Conservation (phyloP, 1,284 basidiomycete species). For the Ustilago esculenta region DNA sequence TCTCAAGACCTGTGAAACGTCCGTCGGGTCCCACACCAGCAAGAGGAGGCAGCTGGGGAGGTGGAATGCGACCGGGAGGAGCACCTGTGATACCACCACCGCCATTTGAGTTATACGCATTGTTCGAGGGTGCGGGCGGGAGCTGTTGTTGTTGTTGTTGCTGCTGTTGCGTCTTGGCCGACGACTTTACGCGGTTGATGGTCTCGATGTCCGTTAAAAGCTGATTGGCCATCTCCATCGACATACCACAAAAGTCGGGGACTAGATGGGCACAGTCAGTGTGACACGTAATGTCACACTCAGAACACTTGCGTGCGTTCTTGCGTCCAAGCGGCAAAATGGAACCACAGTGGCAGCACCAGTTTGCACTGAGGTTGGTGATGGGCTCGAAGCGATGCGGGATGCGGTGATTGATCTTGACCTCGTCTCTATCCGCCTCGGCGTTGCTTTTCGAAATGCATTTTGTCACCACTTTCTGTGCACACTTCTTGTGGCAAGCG, state of each 20-base stretch:
- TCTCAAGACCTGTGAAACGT: constrained; percentile 45
- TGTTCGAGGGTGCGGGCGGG: neutral
- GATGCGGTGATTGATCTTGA: constrained; percentile 99
- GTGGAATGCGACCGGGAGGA: constrained; percentile 28
- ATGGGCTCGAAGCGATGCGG: constrained; percentile 97
- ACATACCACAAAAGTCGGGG: constrained; percentile 99
- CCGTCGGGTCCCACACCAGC: constrained; percentile 15
- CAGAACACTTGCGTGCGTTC: constrained; percentile 92
- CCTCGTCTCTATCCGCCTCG: constrained; percentile 89
- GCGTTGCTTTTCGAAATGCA: constrained; percentile 97
- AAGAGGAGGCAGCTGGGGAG: constrained; percentile 27
- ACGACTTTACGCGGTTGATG: constrained; percentile 70
- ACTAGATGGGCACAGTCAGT: constrained; percentile 97
- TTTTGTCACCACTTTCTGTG: constrained; percentile 98
- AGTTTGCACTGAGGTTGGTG: constrained; percentile 96
- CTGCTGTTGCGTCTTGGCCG: constrained; percentile 45
- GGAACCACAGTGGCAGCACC: constrained; percentile 97
- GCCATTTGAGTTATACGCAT: constrained; percentile 10
- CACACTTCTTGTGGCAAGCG: constrained; percentile 97
- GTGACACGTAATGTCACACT: constrained; percentile 96
- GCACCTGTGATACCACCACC: constrained; percentile 25
- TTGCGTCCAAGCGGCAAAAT: constrained; percentile 97
- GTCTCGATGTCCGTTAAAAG: constrained; percentile 85
- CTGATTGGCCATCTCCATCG: constrained; percentile 98
- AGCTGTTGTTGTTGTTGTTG: constrained; percentile 19